Base-by-base conservation (phyloP, 495 filamentous ascomycete genomes). In the Wilcoxina mikolae region DNA sequence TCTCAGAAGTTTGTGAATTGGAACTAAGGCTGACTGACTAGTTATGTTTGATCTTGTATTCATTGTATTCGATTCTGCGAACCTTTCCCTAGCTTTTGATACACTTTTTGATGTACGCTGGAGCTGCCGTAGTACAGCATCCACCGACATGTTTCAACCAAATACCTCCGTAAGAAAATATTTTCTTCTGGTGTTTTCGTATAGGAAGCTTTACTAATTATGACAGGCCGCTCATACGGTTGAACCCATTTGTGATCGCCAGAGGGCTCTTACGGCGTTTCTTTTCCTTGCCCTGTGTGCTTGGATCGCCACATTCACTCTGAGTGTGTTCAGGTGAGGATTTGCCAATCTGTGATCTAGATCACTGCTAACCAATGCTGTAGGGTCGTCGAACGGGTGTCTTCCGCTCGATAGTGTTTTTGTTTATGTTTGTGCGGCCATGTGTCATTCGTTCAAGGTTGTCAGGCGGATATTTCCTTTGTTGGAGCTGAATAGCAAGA, bases 1-100 rank as follows among this genome's bases (percentile, higher is more conserved):
- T n/a, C n/a, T n/a, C n/a, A n/a, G n/a, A n/a, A n/a, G n/a, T 20
- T 46, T 46, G 15, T 26, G 54, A 17, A 11, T 46, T 50, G n/a
- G 31, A 20, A n/a, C n/a, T n/a, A 11, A 26, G 12, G 22, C 47
- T 52, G 11, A 38, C 35, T 29, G 29, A 44, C 27, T 15, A 54
- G 76, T 95, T 49, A 78, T 98, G 54, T 76, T 95, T 56, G 91
- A 98, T 69, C 74, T 96, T 2, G 77, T 95, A 65, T 98, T 98
- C 67, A 93, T 98, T 58, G 85, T 95, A 25, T 94, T 98, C 68
- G 86, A 94, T 66, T 85, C 88, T 1, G 85, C 88, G 41, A 95
- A 95, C 68, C 70, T 94, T 35, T 83, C 84, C 47, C 69, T 98
- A 61, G 88, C 93, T 9, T 95, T 96, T 65, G 82, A 84, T 65